Evolutionary conservation across 2,329 filamentous ascomycete genomes (phyloP), one percentile per base, ranked within the genome.

Genomic region (Hypocrella siamensis): DNA sequence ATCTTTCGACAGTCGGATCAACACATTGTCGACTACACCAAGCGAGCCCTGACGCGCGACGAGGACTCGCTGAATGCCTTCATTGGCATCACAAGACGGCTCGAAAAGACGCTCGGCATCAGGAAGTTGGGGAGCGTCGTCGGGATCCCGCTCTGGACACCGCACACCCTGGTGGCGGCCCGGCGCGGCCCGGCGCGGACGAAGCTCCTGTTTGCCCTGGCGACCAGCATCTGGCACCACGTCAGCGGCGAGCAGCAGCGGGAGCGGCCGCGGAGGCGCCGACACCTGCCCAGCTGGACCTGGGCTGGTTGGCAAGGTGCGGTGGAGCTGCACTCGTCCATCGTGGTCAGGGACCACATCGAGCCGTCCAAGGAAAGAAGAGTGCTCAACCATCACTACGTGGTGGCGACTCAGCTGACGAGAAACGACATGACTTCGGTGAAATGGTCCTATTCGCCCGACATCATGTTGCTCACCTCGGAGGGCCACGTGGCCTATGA

Each of bases 201-300:
- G 6, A 45, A 45, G 25, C 43, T 53, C 8, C 37, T 54, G 1
- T 54, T 54, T 34, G 48, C 50, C 0, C 34, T 54, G 24, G 45
- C 50, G 3, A 53, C 50, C 5, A 50, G 50, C 29, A 54, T 54
- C 36, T 54, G 51, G 51, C 51, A 54, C n/a, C 51, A 54, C 30
- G 42, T 40, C 22, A 46, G 48, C 4, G 41, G 40, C 6, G 35
- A 36, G 8, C 38, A 42, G 28, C 21, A 24, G 7, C 38, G 42
- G 28, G 9, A 24, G 7, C 25, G 15, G 7, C 46, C 45, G 2
- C 42, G 33, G n/a, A 34, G 51, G 26, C 42, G 50, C 2, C 35
- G 38, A 0, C 51, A 54, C 26, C 38, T 54, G 31, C 52, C 52
- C 7, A 54, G 52, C 35, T 54, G 52, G 52, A 51, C 51, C 2